Evolutionary conservation across 306 rosid genomes (phyloP), one percentile per base, ranked within the genome.

Genomic region (Echinosophora koreensis): DNA sequence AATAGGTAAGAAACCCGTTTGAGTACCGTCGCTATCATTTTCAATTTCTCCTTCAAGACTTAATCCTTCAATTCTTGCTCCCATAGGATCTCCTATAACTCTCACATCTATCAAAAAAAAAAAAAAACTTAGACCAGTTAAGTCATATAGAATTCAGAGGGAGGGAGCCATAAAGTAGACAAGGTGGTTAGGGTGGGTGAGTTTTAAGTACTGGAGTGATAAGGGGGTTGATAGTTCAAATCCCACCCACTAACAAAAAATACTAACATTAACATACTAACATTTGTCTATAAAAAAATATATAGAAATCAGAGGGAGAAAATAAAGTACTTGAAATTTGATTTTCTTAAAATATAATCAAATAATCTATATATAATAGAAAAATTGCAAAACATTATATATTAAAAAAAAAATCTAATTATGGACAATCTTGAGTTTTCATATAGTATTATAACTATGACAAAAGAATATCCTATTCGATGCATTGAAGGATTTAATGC

Each of bases 41-140:
- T 93, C 96, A 39, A 93, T 57, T 66, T 91, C 93, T 16, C 97
- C 96, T 22, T 91, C 96, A 14, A 93, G 59, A 8, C 81, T 88
- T 58, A 89, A 63, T 66, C 92, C 91, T 76, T 81, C 91, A 9
- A 91, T 78, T 57, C 80, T 77, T 44, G 81, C 80, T 50, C 77
- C 73, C 4, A 73, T 5, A 66, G 1, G 22, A 22, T 81, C 91
- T 68, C 71, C 87, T 16, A 66, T 73, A 7, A 50, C 34, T 77
- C 78, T 86, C 80, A 85, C 78, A 42, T 84, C 90, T 81, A 39
- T 60, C 44, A 74, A 9, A 35, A 54, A 15, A 57, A 0, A 22
- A 1, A 22, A 22, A 22, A 22, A 22, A 22, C 22, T 22, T 22
- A 22, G 1, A 22, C 22, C 22, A 8, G 62, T 42, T n/a, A 4